Evolutionary conservation across 2,329 filamentous ascomycete species (phyloP).

Genomic region (Sporothrix globosa): DNA sequence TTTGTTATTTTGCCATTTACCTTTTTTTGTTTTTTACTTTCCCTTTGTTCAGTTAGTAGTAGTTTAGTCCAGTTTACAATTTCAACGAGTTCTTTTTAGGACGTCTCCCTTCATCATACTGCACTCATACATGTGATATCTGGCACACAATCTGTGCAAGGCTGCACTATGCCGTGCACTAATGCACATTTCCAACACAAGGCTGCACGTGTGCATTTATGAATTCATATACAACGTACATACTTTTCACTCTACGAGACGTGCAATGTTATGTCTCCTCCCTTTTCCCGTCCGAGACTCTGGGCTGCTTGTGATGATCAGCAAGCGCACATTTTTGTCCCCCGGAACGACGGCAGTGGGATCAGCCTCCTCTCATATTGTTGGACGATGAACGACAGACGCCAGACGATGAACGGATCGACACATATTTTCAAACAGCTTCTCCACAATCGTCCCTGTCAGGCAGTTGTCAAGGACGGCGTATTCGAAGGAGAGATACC

Average conservation of each 20-base stretch:
- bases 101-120: no score
- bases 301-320: background rate
- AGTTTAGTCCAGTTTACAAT: background rate
- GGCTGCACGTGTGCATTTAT: constrained; percentile 15
- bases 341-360: background rate
- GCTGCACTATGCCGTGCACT: background rate
- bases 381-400: background rate
- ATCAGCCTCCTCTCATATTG: background rate
- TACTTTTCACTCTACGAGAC: background rate
- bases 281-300: background rate
- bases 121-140: background rate
- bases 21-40: constrained; percentile 19
- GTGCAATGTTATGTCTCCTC: no score
- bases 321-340: background rate
- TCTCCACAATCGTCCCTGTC: background rate
- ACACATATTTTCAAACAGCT: background rate
- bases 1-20: constrained; percentile 25
- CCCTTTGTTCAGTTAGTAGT: background rate
- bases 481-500: background rate
- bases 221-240: background rate
- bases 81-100: background rate
- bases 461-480: no score
- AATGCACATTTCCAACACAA: background rate
- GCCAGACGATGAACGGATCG: constrained; percentile 11
- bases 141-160: background rate